Conservation (phyloP, 331 rosid species). For the Pyracantha coccinea region DNA sequence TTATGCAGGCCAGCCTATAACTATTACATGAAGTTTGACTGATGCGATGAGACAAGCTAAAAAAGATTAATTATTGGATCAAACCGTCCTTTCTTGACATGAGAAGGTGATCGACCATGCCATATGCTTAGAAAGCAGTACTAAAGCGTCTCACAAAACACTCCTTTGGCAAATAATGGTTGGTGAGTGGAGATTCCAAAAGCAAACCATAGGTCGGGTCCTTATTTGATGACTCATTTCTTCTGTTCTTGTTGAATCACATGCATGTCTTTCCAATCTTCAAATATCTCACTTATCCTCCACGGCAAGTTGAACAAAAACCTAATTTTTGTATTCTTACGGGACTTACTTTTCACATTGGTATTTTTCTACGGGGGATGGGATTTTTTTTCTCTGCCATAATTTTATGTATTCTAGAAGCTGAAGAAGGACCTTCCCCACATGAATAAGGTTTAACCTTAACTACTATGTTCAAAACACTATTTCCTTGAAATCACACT, state of each 20-base stretch:
- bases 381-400: too few species aligned
- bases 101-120: too few species aligned
- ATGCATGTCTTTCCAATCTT: slow-evolving; percentile 6
- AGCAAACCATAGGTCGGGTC: not conserved
- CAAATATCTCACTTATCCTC: not conserved
- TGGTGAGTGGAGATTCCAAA: not conserved
- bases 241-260: slow-evolving; percentile 19
- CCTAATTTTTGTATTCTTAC: not conserved
- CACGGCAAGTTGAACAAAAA: not conserved
- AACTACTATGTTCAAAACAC: too few species aligned
- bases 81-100: too few species aligned
- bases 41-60: not conserved
- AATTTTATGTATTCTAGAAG: too few species aligned
- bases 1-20: not conserved
- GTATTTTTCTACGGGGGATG: too few species aligned
- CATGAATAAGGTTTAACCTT: too few species aligned
- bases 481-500: too few species aligned
- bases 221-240: not conserved
- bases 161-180: slow-evolving; percentile 11
- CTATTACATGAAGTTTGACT: not conserved
- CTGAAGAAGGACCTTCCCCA: too few species aligned
- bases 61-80: not conserved
- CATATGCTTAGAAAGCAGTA: too few species aligned
- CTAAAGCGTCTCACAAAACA: not conserved
- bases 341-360: not conserved